Base-by-base conservation (phyloP, 345 rosid species). In the Isatis tinctoria region DNA sequence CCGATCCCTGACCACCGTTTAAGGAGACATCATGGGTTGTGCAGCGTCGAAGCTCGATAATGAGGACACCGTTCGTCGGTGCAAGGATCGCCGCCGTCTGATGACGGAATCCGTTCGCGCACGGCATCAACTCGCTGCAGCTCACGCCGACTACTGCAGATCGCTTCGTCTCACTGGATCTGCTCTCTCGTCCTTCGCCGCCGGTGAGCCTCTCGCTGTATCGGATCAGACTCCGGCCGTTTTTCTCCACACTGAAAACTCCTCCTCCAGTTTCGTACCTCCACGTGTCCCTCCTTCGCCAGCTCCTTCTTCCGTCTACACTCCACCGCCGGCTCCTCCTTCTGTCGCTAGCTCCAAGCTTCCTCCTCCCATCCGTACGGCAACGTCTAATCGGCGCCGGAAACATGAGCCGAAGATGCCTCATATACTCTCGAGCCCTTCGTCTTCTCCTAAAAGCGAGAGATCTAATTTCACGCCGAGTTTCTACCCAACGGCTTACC, bases 41-140 rank as follows among this genome's bases (percentile, higher is more conserved):
- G 62, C 98, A 35, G 94, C 94, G 6, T 95, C 99, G 2, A 92
- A 90, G 80, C 91, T 92, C 13, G 99, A 90, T 75, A 92, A 92
- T 78, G 99, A 95, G 70, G 99, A 95, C 59, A 86, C 89, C 0
- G 99, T 95, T 4, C 76, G 98, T 56, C 88, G 92, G 18, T 95
- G 99, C 82, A 95, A 95, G 72, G 98, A 95, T 16, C 93, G 99
- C 5, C 96, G 99, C 76, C 98, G 96, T 85, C 81, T 95, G 4
- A 92, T 95, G 84, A 87, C 91, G 61, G 96, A 90, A 65, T 91
- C 98, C 20, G 97, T 95, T 52, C 75, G 53, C 69, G 85, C 99
- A 4, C 90, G 99, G 10, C 97, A 92, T 82, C 90, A 84, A 37
- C 80, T 95, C 1, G 98, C 99, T 26, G 85, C 89, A 0, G 97